Percentiles rank a stretch among this genome's conserved stretches.
phyloP scores from a whole-genome alignment of 257 asterid genomes.

The Ilex aquifolium region DNA sequence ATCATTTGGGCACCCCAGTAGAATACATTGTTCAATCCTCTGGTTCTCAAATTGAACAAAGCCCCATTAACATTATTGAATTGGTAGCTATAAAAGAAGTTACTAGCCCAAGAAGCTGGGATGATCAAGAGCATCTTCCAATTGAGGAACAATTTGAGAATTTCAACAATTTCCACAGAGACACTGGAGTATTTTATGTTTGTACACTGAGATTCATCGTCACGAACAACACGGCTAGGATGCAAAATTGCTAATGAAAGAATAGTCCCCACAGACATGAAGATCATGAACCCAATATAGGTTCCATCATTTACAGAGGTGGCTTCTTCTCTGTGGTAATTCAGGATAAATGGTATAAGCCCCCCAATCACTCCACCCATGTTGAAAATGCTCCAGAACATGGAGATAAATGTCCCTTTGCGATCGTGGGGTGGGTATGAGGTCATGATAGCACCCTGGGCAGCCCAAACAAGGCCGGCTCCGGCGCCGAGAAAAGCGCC shows the following conservation, averaged over 20 bases:
- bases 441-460: constrained; percentile 95
- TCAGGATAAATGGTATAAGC: constrained; percentile 57
- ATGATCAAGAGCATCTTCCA: constrained; percentile 84
- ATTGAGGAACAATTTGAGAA: constrained; percentile 56
- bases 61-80: constrained; percentile 77
- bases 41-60: constrained; percentile 71
- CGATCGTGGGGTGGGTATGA: constrained; percentile 83
- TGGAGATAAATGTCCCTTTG: constrained; percentile 72
- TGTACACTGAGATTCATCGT: constrained; percentile 73
- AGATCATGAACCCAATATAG: constrained; percentile 82
- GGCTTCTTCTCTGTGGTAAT: constrained; percentile 46
- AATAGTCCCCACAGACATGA: constrained; percentile 65
- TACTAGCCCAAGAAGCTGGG: constrained; percentile 94
- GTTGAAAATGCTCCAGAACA: constrained; percentile 90
- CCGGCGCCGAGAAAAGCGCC: constrained; percentile 89
- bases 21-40: constrained; percentile 63
- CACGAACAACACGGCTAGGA: constrained; percentile 66
- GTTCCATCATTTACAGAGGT: constrained; percentile 88
- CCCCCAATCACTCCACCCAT: constrained; percentile 96
- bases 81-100: constrained; percentile 86
- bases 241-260: constrained; percentile 60
- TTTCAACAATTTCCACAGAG: constrained; percentile 39
- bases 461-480: constrained; percentile 90
- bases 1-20: constrained; percentile 92
- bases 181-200: constrained; percentile 69